phyloP scores from a whole-genome alignment of 768 basidiomycete species.

The Rickenella mellea region DNA sequence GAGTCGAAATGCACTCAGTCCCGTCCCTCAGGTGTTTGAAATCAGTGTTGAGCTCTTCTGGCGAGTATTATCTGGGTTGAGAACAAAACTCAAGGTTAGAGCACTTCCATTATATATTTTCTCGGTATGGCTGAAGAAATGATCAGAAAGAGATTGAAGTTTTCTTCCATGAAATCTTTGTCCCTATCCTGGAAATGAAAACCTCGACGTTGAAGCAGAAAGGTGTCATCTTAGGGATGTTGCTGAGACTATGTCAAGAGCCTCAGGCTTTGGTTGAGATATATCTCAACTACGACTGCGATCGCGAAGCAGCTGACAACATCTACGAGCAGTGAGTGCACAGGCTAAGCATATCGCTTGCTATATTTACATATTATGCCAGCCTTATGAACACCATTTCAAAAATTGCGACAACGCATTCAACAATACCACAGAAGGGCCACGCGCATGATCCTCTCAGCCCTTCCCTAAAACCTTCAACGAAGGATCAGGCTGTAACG shows the following conservation, averaged over 20 bases:
- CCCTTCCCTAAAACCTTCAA: slow-evolving; percentile 46
- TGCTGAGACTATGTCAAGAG: slow-evolving; percentile 84
- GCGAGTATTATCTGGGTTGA: slow-evolving; percentile 88
- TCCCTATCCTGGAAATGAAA: slow-evolving; percentile 96
- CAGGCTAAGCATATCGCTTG: not conserved
- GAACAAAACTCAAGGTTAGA: slow-evolving; percentile 87
- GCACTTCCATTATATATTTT: not conserved
- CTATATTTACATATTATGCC: slow-evolving; percentile 2
- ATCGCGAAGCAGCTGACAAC: slow-evolving; percentile 88
- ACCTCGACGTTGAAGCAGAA: slow-evolving; percentile 95
- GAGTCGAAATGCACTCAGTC: slow-evolving; percentile 91
- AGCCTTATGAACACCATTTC: slow-evolving; percentile 94
- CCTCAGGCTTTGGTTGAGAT: slow-evolving; percentile 97
- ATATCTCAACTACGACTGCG: slow-evolving; percentile 99
- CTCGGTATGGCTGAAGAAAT: not conserved
- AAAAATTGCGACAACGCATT: slow-evolving; percentile 64
- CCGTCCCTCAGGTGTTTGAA: slow-evolving; percentile 95
- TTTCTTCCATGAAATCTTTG: slow-evolving; percentile 95
- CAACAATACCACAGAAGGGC: slow-evolving; percentile 30
- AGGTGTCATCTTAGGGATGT: slow-evolving; percentile 81
- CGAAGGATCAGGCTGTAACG: slow-evolving; percentile 30
- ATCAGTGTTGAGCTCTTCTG: slow-evolving; percentile 98
- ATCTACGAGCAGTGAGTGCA: slow-evolving; percentile 84
- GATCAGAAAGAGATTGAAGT: slow-evolving; percentile 97
- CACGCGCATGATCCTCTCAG: slow-evolving; percentile 51